Percentiles rank a stretch among this genome's conserved stretches.
Conservation (phyloP, 495 filamentous ascomycete species). For the Echria macrotheca region DNA sequence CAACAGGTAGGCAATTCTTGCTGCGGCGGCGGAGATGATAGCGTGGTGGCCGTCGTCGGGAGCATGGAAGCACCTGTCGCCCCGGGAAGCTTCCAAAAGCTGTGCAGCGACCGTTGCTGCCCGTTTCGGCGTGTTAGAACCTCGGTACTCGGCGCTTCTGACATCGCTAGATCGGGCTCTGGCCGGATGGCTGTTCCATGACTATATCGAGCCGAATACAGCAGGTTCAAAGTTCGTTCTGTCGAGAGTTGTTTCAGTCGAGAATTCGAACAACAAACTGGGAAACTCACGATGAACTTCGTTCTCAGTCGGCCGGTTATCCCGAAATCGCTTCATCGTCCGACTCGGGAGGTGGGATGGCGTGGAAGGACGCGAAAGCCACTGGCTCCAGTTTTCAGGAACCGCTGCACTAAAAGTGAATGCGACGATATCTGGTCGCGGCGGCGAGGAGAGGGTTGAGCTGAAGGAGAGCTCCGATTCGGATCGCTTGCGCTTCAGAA, state of each 20-base stretch:
- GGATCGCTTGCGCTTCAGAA: conserved; percentile 48
- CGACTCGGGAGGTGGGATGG: conserved; percentile 36
- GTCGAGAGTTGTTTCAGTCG: not conserved
- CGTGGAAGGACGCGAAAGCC: conserved; percentile 16
- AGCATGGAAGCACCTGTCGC: no score
- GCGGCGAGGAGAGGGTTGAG: conserved; percentile 33
- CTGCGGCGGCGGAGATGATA: conserved; percentile 4
- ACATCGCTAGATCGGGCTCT: not conserved
- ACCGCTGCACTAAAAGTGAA: conserved; percentile 26
- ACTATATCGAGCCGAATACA: conserved; percentile 36
- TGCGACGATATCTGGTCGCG: conserved; percentile 18
- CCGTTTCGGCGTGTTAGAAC: conserved; percentile 9
- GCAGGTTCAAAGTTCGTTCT: conserved; percentile 44
- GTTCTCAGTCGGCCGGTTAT: conserved; percentile 44
- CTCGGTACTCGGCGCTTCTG: conserved; percentile 4
- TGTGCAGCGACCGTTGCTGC: conserved; percentile 41
- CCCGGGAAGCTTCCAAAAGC: conserved; percentile 43
- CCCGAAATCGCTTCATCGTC: conserved; percentile 46
- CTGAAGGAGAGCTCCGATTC: conserved; percentile 43
- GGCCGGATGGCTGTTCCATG: conserved; percentile 5
- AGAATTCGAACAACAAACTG: not conserved
- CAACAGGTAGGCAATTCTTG: conserved; percentile 27
- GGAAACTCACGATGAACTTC: conserved; percentile 43
- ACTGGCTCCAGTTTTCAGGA: conserved; percentile 15
- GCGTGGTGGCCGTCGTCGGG: conserved; percentile 10